These are phyloP conservation scores for Melaleuca quinquenervia DNA, from an alignment of 345 rosid genomes.

Conservation along the genomic window DNA sequence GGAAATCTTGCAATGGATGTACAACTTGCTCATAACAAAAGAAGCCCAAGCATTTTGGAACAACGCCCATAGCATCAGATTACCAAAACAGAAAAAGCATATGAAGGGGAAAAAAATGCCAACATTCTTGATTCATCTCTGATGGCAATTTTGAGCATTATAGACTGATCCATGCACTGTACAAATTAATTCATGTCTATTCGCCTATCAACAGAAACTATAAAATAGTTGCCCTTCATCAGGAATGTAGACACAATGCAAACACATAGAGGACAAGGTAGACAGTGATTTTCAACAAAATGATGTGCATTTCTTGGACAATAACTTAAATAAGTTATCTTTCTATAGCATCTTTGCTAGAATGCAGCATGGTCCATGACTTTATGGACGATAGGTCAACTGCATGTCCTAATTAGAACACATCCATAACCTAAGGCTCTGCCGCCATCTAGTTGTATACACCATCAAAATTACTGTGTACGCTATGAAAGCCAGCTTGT, in stretches of 20 bases:
- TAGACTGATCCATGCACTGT: background rate
- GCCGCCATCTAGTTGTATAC: background rate
- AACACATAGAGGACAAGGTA: background rate
- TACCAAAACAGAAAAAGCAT: background rate
- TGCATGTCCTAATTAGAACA: background rate
- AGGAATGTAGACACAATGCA: background rate
- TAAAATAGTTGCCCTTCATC: background rate
- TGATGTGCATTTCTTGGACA: background rate
- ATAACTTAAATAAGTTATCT: background rate
- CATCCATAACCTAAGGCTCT: background rate
- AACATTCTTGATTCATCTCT: background rate
- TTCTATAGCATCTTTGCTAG: background rate
- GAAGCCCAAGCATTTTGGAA: background rate
- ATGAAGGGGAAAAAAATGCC: background rate
- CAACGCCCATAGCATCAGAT: background rate
- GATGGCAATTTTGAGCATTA: background rate
- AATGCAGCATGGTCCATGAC: background rate
- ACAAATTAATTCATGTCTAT: background rate
- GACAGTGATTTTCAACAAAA: background rate
- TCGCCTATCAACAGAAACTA: background rate
- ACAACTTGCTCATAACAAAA: background rate
- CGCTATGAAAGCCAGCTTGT: background rate
- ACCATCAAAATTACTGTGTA: background rate
- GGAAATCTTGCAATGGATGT: background rate
- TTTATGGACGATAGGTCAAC: background rate